These are phyloP conservation scores for Venturiaceae sp. DNA, from an alignment of 2,329 filamentous ascomycete species.

Conservation along the genomic window DNA sequence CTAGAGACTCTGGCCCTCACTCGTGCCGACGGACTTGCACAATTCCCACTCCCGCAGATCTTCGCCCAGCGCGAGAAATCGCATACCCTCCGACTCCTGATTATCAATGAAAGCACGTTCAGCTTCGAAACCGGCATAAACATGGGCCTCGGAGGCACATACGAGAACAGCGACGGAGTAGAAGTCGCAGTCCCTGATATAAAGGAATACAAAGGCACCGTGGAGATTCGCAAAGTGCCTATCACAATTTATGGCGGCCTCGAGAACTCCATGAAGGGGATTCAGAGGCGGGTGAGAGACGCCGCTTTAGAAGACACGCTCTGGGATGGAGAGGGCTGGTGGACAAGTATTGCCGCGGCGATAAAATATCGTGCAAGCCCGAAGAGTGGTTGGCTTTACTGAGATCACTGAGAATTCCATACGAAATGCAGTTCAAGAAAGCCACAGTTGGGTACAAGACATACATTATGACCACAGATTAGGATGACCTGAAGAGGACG, in stretches of 20 bases:
- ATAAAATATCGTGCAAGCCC: neutral
- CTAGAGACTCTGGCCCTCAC: slow-evolving; percentile 36
- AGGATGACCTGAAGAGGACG: no score
- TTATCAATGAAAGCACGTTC: neutral
- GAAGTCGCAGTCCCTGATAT: neutral
- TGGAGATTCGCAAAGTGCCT: neutral
- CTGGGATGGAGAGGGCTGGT: neutral
- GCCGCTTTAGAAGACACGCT: neutral
- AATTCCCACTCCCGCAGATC: slow-evolving; percentile 17
- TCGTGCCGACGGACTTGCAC: slow-evolving; percentile 22
- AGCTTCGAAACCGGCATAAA: neutral
- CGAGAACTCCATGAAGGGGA: neutral
- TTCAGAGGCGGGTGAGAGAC: neutral
- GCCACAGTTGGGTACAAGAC: no score
- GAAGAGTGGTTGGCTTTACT: neutral
- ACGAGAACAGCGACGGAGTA: neutral
- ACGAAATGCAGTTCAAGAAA: no score
- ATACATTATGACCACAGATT: no score
- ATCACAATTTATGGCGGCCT: neutral
- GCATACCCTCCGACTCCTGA: neutral
- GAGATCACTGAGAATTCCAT: no score
- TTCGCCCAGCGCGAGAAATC: neutral
- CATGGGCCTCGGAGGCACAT: neutral
- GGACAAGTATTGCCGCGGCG: neutral
- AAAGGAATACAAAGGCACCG: neutral